Conservation (phyloP, 75 land plant genomes). For the Ceratopteris richardii region DNA sequence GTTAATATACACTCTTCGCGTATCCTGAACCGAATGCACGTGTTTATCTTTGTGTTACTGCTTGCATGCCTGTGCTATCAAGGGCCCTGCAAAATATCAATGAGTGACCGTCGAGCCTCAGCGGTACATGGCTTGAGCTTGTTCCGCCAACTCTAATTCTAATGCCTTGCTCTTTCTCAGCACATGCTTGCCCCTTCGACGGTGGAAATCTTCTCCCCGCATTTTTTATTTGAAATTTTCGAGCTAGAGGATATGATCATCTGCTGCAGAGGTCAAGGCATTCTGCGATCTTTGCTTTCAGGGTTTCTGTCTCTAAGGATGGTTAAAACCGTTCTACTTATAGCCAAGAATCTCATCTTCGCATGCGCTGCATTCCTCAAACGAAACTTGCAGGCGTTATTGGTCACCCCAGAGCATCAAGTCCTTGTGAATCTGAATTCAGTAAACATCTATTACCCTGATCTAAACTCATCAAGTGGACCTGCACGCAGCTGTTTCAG, state of each 20-base stretch:
- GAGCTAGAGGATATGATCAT: background rate
- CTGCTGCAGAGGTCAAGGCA: background rate
- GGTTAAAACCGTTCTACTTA: background rate
- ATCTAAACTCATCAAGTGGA: too few species aligned
- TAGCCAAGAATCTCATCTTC: too few species aligned
- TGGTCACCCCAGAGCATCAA: too few species aligned
- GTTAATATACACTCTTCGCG: slow-evolving; percentile 4
- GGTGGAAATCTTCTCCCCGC: background rate
- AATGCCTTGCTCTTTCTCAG: too few species aligned
- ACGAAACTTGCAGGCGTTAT: too few species aligned
- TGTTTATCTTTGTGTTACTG: background rate
- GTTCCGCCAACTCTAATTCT: slow-evolving; percentile 30
- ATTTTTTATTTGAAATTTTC: background rate
- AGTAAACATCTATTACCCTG: too few species aligned
- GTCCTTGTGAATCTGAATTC: too few species aligned
- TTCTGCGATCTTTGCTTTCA: background rate
- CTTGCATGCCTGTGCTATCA: background rate
- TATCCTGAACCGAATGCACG: background rate
- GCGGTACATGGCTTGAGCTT: slow-evolving; percentile 18
- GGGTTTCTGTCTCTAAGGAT: background rate
- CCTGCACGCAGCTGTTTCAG: too few species aligned
- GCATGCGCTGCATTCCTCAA: too few species aligned
- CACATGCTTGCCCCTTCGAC: too few species aligned
- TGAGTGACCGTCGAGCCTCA: slow-evolving; percentile 15
- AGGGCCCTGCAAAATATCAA: slow-evolving; percentile 30